A percentile compares a stretch with the other conserved stretches of the same genome.
These are phyloP conservation scores for Solanum hybrid DNA, from an alignment of 305 asterid species.

Conservation along the genomic window DNA sequence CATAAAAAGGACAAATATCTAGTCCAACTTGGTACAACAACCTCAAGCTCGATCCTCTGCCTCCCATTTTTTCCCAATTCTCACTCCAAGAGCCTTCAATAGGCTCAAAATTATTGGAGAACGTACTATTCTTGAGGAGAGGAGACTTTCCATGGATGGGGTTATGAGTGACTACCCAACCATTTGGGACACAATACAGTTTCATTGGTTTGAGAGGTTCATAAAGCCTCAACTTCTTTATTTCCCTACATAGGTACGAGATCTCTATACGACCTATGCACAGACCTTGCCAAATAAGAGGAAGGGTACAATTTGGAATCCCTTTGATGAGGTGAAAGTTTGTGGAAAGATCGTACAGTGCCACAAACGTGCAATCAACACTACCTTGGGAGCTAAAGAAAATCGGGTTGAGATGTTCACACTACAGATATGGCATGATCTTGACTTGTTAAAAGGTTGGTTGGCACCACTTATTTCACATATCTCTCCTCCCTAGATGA, in stretches of 20 bases:
- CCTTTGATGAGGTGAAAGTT: neutral
- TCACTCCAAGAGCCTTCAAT: neutral
- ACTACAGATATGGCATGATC: neutral
- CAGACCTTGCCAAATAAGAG: neutral
- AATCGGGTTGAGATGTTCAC: neutral
- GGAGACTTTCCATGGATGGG: neutral
- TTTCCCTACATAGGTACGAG: neutral
- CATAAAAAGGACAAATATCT: too few relatives aligned
- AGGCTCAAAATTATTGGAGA: neutral
- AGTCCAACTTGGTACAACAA: neutral
- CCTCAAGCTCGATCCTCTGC: neutral
- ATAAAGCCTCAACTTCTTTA: neutral
- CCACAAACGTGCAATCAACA: neutral
- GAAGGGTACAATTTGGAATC: neutral
- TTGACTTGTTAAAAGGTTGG: neutral
- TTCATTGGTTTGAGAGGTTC: neutral
- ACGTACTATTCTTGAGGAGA: neutral
- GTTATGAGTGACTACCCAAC: neutral
- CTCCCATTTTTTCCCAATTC: neutral
- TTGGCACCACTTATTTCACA: neutral
- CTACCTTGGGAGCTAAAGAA: neutral
- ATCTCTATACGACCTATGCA: neutral
- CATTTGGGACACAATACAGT: neutral
- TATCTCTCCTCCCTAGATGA: neutral
- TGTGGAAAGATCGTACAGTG: too few relatives aligned